phyloP scores from a whole-genome alignment of 2,329 filamentous ascomycete genomes.

The Penicillium sp. region DNA sequence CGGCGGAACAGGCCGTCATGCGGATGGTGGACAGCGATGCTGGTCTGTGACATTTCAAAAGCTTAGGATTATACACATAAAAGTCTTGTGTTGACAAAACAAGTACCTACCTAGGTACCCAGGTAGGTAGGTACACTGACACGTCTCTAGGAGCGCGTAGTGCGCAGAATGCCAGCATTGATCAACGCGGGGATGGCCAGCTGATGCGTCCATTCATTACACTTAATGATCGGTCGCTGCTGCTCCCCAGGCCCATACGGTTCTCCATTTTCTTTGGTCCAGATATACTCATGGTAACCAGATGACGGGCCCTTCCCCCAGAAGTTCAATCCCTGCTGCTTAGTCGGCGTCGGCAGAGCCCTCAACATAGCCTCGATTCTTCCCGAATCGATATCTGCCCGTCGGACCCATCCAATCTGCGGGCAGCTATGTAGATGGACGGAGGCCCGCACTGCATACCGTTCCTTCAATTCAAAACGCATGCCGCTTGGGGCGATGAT shows the following conservation, averaged over 20 bases:
- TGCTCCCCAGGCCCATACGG: conserved; percentile 6
- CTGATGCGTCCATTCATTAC: conserved; percentile 12
- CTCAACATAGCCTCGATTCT: conserved; percentile 6
- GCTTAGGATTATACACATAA: conserved; percentile 6
- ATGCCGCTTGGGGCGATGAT: conserved; percentile 7
- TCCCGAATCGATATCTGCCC: conserved; percentile 1
- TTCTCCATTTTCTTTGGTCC: conserved; percentile 10
- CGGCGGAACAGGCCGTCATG: conserved; percentile 26
- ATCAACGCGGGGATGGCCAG: conserved; percentile 7
- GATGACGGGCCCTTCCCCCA: conserved; percentile 6
- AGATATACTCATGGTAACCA: conserved; percentile 4
- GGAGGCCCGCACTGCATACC: conserved; percentile 1
- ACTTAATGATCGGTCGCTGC: conserved; percentile 9
- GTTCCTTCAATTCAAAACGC: conserved; percentile 6
- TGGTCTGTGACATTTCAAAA: conserved; percentile 15
- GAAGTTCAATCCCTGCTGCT: conserved; percentile 10
- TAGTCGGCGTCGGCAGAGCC: conserved; percentile 7
- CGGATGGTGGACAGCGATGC: conserved; percentile 25
- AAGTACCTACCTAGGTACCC: too few relatives aligned
- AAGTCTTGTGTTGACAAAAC: conserved; percentile 1
- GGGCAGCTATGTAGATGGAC: not conserved
- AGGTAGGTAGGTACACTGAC: too few relatives aligned
- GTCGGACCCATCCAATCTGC: conserved; percentile 6
- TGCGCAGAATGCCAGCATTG: conserved; percentile 1
- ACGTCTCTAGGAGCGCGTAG: not conserved